A percentile compares a stretch with the other conserved stretches of the same genome.
Evolutionary conservation across 495 filamentous ascomycete species (phyloP).

Genomic region (Penicillium paradoxum): DNA sequence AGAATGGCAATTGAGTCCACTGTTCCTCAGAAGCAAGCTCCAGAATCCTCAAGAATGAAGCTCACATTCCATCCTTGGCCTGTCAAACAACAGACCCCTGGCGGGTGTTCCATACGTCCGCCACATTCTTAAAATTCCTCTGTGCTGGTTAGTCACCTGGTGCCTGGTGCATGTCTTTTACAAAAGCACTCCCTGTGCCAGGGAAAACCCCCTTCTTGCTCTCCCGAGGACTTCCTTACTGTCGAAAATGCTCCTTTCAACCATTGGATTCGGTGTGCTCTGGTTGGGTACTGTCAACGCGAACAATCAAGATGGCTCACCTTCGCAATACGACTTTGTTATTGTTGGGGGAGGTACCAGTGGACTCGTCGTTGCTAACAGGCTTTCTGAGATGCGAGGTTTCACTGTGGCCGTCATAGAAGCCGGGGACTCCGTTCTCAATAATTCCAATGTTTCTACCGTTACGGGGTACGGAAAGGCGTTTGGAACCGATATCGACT

Average conservation of each 20-base stretch:
- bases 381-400: constrained; percentile 43
- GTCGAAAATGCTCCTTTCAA: not conserved
- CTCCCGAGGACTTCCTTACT: not conserved
- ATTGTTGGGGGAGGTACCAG: constrained; percentile 50
- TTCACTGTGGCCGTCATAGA: constrained; percentile 49
- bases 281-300: constrained; percentile 11
- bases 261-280: not conserved
- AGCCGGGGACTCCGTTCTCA: constrained; percentile 44
- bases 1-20: not conserved
- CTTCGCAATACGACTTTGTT: constrained; percentile 34
- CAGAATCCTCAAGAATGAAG: not conserved
- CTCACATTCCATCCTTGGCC: too few relatives aligned
- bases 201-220: too few relatives aligned
- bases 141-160: too few relatives aligned
- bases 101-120: too few relatives aligned
- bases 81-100: too few relatives aligned
- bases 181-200: too few relatives aligned
- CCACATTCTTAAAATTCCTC: too few relatives aligned
- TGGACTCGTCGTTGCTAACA: constrained; percentile 48
- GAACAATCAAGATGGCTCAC: constrained; percentile 1
- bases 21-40: too few relatives aligned
- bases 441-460: constrained; percentile 48
- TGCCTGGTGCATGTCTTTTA: too few relatives aligned
- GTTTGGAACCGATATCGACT: constrained; percentile 45
- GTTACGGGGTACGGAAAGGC: constrained; percentile 31